phyloP scores from a whole-genome alignment of 1,284 basidiomycete genomes.

The Puccinia sorghi region DNA sequence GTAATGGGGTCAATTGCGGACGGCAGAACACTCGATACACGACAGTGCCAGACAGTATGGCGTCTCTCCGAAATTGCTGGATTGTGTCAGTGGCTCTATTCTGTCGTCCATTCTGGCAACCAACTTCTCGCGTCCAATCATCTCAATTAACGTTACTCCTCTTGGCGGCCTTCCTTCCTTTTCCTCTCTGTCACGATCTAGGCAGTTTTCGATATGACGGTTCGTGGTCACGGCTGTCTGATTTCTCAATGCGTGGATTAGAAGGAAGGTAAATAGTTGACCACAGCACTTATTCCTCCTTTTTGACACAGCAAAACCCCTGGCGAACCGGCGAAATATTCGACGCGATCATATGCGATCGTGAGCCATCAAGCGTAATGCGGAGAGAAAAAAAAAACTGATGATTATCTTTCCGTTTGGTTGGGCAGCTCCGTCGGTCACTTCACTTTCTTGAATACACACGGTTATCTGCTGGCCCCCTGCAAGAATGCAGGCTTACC shows the following conservation, averaged over 20 bases:
- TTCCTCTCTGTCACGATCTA: background rate
- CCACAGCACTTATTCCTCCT: background rate
- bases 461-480: no score
- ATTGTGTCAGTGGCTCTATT: conserved; percentile 71
- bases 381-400: no score
- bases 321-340: conserved; percentile 84
- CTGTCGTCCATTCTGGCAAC: no score
- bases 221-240: background rate
- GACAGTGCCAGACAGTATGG: conserved; percentile 84
- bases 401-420: no score
- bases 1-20: no score
- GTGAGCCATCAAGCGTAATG: conserved; percentile 58
- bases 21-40: conserved; percentile 67
- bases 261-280: background rate
- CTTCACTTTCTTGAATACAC: conserved; percentile 11
- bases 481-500: no score
- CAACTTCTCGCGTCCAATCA: background rate
- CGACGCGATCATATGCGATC: conserved; percentile 92
- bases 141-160: background rate
- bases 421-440: conserved; percentile 50
- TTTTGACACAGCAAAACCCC: conserved; percentile 65
- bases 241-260: background rate
- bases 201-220: conserved; percentile 47
- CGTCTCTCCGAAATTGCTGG: conserved; percentile 71
- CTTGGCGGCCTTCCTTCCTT: background rate